Conservation (phyloP, 2,329 filamentous ascomycete genomes). For the Sordariomycetes sp. region DNA sequence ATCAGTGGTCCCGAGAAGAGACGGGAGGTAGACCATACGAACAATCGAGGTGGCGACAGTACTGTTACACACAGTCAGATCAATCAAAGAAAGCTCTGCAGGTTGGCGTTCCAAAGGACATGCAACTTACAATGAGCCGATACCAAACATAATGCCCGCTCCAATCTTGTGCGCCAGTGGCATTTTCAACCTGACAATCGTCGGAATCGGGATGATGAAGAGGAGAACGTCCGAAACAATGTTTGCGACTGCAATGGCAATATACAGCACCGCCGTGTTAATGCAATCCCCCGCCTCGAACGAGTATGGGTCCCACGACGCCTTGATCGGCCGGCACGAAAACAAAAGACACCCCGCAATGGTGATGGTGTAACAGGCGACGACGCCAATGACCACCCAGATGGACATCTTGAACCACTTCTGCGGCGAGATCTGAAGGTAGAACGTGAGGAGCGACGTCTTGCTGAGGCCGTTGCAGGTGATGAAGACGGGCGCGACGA, state of each 20-base stretch:
- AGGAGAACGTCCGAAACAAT: slow-evolving; percentile 32
- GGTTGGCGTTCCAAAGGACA: neutral
- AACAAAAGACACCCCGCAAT: slow-evolving; percentile 21
- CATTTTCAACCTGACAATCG: slow-evolving; percentile 29
- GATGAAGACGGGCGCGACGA: slow-evolving; percentile 17
- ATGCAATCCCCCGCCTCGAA: slow-evolving; percentile 23
- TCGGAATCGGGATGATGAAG: slow-evolving; percentile 29
- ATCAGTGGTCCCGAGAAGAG: slow-evolving; percentile 13
- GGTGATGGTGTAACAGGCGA: slow-evolving; percentile 16
- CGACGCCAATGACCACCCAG: slow-evolving; percentile 15
- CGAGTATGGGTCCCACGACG: slow-evolving; percentile 16
- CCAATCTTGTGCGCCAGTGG: slow-evolving; percentile 31
- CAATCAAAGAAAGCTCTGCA: neutral
- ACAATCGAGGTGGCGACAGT: slow-evolving; percentile 20
- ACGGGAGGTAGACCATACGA: slow-evolving; percentile 13
- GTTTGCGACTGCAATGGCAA: slow-evolving; percentile 31
- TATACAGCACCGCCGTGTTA: slow-evolving; percentile 30
- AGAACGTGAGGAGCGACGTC: slow-evolving; percentile 22
- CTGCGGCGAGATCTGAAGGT: slow-evolving; percentile 20
- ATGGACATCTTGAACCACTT: slow-evolving; percentile 16
- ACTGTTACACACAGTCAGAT: slow-evolving; percentile 8
- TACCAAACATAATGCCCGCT: slow-evolving; percentile 26
- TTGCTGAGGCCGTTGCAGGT: slow-evolving; percentile 21
- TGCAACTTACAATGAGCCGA: slow-evolving; percentile 19
- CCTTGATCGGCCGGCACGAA: slow-evolving; percentile 19